Evolutionary conservation across 2,329 filamentous ascomycete genomes (phyloP).

Genomic region (Penicillium sp.): DNA sequence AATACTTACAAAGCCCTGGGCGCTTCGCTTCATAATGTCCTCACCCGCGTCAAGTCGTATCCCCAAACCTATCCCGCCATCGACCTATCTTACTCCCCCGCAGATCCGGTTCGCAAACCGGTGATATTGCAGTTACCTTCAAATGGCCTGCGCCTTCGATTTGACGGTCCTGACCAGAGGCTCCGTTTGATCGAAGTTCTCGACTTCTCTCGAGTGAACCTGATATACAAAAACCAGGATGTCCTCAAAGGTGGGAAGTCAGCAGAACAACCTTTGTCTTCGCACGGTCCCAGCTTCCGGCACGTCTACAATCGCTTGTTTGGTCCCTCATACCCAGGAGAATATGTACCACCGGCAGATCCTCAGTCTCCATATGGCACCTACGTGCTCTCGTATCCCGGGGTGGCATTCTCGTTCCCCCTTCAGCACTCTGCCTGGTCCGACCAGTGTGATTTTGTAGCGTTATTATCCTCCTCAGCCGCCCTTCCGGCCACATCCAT

Average conservation of each 20-base stretch:
- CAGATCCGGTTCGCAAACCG: slow-evolving; percentile 70
- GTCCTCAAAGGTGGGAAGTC: slow-evolving; percentile 61
- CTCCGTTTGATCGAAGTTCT: slow-evolving; percentile 86
- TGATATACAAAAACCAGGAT: slow-evolving; percentile 79
- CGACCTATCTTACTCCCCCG: slow-evolving; percentile 76
- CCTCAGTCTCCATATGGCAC: slow-evolving; percentile 60
- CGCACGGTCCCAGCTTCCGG: slow-evolving; percentile 71
- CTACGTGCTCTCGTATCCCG: slow-evolving; percentile 92
- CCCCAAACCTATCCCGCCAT: slow-evolving; percentile 79
- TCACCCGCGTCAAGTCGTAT: slow-evolving; percentile 85
- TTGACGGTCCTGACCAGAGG: slow-evolving; percentile 90
- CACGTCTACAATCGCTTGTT: slow-evolving; percentile 93
- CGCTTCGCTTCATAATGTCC: slow-evolving; percentile 83
- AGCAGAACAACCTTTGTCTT: slow-evolving; percentile 32
- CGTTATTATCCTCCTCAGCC: slow-evolving; percentile 74
- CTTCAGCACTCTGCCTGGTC: slow-evolving; percentile 74
- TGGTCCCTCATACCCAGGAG: slow-evolving; percentile 88
- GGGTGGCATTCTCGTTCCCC: slow-evolving; percentile 88
- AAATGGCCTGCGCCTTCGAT: slow-evolving; percentile 86
- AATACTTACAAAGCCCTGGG: slow-evolving; percentile 66
- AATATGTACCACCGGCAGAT: slow-evolving; percentile 70
- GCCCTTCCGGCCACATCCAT: slow-evolving; percentile 78
- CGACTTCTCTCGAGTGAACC: slow-evolving; percentile 81
- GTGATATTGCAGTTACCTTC: slow-evolving; percentile 73
- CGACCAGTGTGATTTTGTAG: slow-evolving; percentile 74